Conservation (phyloP, 108 stramenopile species). For the Discostella stelligeroides region DNA sequence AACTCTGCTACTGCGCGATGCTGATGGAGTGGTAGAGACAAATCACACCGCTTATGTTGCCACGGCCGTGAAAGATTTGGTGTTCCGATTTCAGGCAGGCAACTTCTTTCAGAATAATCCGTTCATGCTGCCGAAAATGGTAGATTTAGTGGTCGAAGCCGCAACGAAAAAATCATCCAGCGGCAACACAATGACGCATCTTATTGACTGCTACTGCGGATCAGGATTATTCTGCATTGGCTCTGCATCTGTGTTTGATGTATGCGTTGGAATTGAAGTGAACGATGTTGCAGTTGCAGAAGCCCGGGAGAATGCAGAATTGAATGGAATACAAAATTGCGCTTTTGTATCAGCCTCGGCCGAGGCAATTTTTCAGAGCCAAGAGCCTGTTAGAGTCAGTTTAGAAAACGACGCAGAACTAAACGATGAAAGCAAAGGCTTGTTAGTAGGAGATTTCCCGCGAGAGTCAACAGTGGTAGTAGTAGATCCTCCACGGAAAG, state of each 20-base stretch:
- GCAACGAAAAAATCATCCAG: slow-evolving; percentile 48
- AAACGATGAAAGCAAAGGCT: slow-evolving; percentile 10
- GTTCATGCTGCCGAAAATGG: slow-evolving; percentile 89
- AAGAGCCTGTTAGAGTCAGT: slow-evolving; percentile 41
- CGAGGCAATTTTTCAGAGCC: slow-evolving; percentile 84
- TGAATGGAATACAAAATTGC: slow-evolving; percentile 79
- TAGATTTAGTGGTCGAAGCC: slow-evolving; percentile 83
- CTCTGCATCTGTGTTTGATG: slow-evolving; percentile 74
- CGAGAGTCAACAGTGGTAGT: slow-evolving; percentile 89
- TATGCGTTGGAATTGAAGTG: slow-evolving; percentile 94
- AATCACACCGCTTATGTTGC: slow-evolving; percentile 82
- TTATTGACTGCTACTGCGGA: slow-evolving; percentile 98
- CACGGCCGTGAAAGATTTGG: slow-evolving; percentile 67
- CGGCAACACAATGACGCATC: slow-evolving; percentile 57
- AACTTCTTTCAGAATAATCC: slow-evolving; percentile 99
- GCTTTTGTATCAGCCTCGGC: slow-evolving; percentile 88
- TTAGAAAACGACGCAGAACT: not conserved
- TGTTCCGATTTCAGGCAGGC: slow-evolving; percentile 89
- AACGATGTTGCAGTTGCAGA: slow-evolving; percentile 85
- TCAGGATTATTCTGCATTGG: slow-evolving; percentile 91
- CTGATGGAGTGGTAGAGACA: slow-evolving; percentile 77
- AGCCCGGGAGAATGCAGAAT: slow-evolving; percentile 71
- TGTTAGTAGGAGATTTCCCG: slow-evolving; percentile 70
- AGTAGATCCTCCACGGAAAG: slow-evolving; percentile 96
- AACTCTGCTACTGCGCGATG: slow-evolving; percentile 88